Evolutionary conservation across 331 rosid species (phyloP), one percentile per base, ranked within the genome.

Genomic region (Pyrus hybrid): DNA sequence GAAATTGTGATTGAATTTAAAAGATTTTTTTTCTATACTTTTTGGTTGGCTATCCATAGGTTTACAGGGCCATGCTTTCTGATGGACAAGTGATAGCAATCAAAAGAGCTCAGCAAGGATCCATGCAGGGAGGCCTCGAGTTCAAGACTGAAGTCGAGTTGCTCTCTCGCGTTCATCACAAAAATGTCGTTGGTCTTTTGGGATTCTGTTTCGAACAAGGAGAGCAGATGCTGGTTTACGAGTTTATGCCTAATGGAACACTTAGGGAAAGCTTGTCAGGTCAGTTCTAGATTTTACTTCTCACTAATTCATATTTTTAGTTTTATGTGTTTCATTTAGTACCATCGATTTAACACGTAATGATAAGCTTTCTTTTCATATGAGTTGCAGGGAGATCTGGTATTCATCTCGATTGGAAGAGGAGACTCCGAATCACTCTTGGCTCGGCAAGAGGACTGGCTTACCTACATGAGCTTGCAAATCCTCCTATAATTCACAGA

Each of bases 121-220:
- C 99, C 63, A 87, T 80, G 93, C 99, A 95, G 72, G 99, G 98
- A 51, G 98, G 92, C 66, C 80, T 81, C 18, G 98, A 95, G 87
- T 95, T 95, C 88, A 90, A 89, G 91, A 95, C 85, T 2, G 99
- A 95, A 83, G 92, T 95, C 10, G 99, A 95, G 80, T 79, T 95
- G 82, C 98, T 95, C 70, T 95, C 99, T 4, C 88, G 99, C 72
- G 99, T 95, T 81, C 97, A 95, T 79, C 99, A 95, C 91, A 95
- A 92, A 86, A 95, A 95, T 80, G 93, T 95, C 30, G 96, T 95
- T 72, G 92, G 93, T 80, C 97, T 95, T 5, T 82, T 92, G 2
- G 99, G 99, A 29, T 95, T 90, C 80, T 95, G 99, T 79, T 92
- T 90, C 26, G 98, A 95, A 75, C 96, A 92, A 80, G 98, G 97